A percentile compares a stretch with the other conserved stretches of the same genome.
phyloP scores from a whole-genome alignment of 768 basidiomycete species.

The Boletus subcaerulescens region DNA sequence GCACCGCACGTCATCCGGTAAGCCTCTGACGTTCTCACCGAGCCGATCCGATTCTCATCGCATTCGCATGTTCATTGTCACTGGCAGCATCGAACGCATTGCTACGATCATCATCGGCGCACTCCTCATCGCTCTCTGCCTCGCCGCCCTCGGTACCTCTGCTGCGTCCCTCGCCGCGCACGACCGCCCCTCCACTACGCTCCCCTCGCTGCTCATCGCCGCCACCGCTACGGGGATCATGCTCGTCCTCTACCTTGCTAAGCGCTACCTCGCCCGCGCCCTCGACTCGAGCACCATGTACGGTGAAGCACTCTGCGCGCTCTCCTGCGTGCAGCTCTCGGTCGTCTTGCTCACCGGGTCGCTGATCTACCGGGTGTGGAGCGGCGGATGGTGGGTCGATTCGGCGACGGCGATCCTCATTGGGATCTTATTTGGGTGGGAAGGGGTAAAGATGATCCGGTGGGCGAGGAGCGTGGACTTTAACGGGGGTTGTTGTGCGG shows the following conservation, averaged over 20 bases:
- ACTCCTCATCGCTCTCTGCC: conserved; percentile 35
- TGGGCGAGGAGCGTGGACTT: conserved; percentile 24
- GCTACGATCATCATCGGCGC: conserved; percentile 36
- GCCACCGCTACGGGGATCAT: conserved; percentile 38
- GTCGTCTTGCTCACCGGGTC: conserved; percentile 41
- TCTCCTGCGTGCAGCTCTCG: conserved; percentile 43
- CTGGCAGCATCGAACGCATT: conserved; percentile 34
- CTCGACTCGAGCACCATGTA: conserved; percentile 43
- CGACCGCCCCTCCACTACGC: conserved; percentile 36
- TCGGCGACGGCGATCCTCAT: conserved; percentile 3
- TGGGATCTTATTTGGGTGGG: conserved; percentile 6
- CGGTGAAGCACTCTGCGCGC: conserved; percentile 43
- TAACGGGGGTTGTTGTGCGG: conserved; percentile 36
- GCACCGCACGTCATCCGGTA: conserved; percentile 13
- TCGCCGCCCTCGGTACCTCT: conserved; percentile 37
- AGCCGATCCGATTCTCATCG: neutral
- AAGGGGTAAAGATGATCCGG: conserved; percentile 32
- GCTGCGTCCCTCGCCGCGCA: conserved; percentile 33
- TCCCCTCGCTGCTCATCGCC: conserved; percentile 42
- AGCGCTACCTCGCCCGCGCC: conserved; percentile 40
- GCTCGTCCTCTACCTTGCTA: conserved; percentile 42
- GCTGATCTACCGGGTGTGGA: conserved; percentile 37
- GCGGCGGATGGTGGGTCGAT: conserved; percentile 44
- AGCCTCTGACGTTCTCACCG: neutral
- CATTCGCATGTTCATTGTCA: no score